Percentiles rank a stretch among this genome's conserved stretches.
These are phyloP conservation scores for Lotus japonicus DNA, from an alignment of 306 rosid genomes.

Conservation along the genomic window DNA sequence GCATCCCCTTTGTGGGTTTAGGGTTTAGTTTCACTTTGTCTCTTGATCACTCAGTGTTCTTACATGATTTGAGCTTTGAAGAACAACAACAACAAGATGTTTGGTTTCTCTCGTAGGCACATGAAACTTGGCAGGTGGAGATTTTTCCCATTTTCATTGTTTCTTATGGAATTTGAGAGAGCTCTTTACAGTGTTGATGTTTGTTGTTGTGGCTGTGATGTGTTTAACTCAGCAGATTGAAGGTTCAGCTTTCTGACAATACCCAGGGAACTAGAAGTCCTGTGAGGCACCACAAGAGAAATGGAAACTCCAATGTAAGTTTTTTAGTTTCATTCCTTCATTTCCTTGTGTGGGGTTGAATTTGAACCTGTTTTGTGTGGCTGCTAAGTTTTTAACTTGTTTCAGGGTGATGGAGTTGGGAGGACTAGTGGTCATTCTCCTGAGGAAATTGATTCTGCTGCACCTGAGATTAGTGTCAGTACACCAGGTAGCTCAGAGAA, in stretches of 20 bases:
- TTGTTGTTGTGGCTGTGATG: conserved; percentile 14
- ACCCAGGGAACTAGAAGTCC: conserved; percentile 86
- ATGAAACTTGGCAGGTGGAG: conserved; percentile 76
- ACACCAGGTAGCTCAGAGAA: conserved; percentile 58
- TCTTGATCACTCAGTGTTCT: neutral
- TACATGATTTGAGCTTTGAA: conserved; percentile 10
- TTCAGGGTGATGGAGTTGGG: conserved; percentile 55
- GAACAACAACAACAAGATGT: conserved; percentile 42
- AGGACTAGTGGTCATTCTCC: conserved; percentile 41
- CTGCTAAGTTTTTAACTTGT: conserved; percentile 3
- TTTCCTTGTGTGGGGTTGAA: conserved; percentile 10
- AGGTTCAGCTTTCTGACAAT: conserved; percentile 75
- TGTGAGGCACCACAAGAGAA: conserved; percentile 55
- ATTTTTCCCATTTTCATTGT: neutral
- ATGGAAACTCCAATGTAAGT: conserved; percentile 54
- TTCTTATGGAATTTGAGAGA: neutral
- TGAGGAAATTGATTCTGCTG: conserved; percentile 54
- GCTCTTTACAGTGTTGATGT: neutral
- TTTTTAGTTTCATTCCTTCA: neutral
- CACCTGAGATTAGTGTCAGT: conserved; percentile 52
- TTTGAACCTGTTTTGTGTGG: neutral
- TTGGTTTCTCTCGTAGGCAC: conserved; percentile 85
- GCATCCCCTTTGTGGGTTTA: neutral
- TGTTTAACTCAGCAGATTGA: conserved; percentile 47
- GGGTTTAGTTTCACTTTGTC: neutral